Evolutionary conservation across 306 rosid species (phyloP), one percentile per base, ranked within the genome.

Genomic region (Ormosia semicastrata): DNA sequence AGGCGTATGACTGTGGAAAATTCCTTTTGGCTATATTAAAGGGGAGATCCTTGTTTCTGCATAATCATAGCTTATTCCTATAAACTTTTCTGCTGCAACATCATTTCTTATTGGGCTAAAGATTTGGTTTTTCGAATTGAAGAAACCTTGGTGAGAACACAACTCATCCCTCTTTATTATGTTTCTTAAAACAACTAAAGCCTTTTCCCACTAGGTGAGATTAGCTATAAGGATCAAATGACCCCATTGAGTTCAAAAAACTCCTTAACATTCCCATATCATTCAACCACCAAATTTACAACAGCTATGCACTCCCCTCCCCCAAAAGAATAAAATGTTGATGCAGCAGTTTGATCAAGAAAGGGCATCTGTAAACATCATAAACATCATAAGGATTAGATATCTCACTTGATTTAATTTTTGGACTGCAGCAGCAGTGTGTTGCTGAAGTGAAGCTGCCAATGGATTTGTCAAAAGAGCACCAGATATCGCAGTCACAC

Each of bases 361-460:
- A 64, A 53, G 41, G 2, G 11, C 66, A 66, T 71, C 66, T 8
- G 29, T 71, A 81, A 66, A 60, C 43, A 68, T 71, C 24, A 60
- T n/a, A 65, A 80, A 29, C 18, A 76, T 9, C 18, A 30, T 43
- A 54, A 72, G 34, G 64, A 76, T 50, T 52, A 41, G 47, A 80
- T 65, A 79, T 68, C 91, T 88, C 86, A 90, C 91, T 78, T 82
- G 92, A 73, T 69, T 90, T 74, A 89, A 49, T 80, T 90, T 92
- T 73, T 83, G 90, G 37, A 82, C 72, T 12, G 78, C 78, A 1
- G 79, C 77, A 64, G 88, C 74, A 58, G 87, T 78, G 49, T 84
- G 90, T 83, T 88, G 94, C 79, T 70, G 91, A 32, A 88, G 41
- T 64, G 84, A 60, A 59, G 88, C 58, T 3, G 75, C 74, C 71